Conservation (phyloP, 148 eudicot genomes). For the Euryodendron excelsum region DNA sequence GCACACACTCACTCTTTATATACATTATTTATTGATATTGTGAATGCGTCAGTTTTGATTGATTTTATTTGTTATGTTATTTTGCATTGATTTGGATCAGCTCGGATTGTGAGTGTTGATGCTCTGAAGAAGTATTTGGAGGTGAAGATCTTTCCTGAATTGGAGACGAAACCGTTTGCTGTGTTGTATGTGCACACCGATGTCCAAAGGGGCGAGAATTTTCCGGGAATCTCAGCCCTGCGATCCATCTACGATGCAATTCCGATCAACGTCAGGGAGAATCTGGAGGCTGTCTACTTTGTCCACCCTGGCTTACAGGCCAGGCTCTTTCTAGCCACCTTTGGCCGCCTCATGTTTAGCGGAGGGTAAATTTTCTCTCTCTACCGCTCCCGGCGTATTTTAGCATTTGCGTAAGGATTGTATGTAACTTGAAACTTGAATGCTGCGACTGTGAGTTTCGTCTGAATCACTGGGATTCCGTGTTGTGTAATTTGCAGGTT, state of each 20-base stretch:
- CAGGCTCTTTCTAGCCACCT: slow-evolving; percentile 61
- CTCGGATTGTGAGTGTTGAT: slow-evolving; percentile 40
- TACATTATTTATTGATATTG: not conserved
- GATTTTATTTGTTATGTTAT: not conserved
- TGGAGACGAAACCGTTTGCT: slow-evolving; percentile 40
- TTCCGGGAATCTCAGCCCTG: slow-evolving; percentile 57
- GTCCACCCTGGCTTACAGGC: slow-evolving; percentile 63
- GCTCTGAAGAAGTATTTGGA: slow-evolving; percentile 48
- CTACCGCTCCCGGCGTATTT: not conserved
- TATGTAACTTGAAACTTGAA: not conserved
- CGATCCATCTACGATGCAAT: slow-evolving; percentile 49
- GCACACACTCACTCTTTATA: not conserved
- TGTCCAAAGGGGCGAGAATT: slow-evolving; percentile 41
- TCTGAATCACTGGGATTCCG: not conserved
- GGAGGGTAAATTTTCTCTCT: slow-evolving; percentile 40
- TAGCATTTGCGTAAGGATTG: not conserved
- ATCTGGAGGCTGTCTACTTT: slow-evolving; percentile 56
- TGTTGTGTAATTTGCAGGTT: slow-evolving; percentile 30
- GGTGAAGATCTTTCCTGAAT: slow-evolving; percentile 46
- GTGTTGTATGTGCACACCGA: slow-evolving; percentile 63
- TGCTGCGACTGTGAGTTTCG: not conserved
- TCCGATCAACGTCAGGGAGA: slow-evolving; percentile 38
- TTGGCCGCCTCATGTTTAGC: slow-evolving; percentile 59
- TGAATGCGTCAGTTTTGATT: not conserved
- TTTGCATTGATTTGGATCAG: slow-evolving; percentile 15